Evolutionary conservation across 805 yeast genomes (phyloP).

Genomic region (Lipomyces mesembrius): DNA sequence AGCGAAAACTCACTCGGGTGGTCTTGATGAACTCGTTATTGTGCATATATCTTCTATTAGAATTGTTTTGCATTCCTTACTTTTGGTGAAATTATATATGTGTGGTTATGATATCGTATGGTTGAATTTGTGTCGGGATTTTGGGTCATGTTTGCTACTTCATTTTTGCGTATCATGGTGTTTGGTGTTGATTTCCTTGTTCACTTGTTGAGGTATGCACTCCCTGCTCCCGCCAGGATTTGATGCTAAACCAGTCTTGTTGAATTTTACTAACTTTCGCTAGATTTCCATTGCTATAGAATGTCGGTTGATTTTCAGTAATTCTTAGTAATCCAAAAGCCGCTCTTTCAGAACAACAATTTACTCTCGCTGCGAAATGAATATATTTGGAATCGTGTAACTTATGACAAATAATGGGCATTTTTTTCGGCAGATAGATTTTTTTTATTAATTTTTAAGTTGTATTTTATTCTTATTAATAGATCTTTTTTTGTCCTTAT

Average conservation of each 20-base stretch:
- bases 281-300: not conserved
- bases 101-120: not conserved
- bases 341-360: not conserved
- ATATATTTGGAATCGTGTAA: not conserved
- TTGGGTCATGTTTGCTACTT: not conserved
- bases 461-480: not conserved
- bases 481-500: not conserved
- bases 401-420: conserved; percentile 3
- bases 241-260: not conserved
- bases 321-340: not conserved
- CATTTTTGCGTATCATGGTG: conserved; percentile 37
- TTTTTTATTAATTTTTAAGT: not conserved
- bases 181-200: conserved; percentile 1
- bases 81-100: not conserved
- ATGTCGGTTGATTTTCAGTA: not conserved
- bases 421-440: not conserved
- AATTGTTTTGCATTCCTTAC: not conserved
- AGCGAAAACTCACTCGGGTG: conserved; percentile 51
- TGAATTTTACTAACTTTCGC: not conserved
- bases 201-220: not conserved
- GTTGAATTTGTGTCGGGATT: not conserved
- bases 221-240: not conserved
- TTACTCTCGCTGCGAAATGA: not conserved
- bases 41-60: not conserved
- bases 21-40: conserved; percentile 22